Percentiles rank a stretch among this genome's conserved stretches.
Evolutionary conservation across 768 basidiomycete genomes (phyloP).

Genomic region (Tricholoma hemisulphureum): DNA sequence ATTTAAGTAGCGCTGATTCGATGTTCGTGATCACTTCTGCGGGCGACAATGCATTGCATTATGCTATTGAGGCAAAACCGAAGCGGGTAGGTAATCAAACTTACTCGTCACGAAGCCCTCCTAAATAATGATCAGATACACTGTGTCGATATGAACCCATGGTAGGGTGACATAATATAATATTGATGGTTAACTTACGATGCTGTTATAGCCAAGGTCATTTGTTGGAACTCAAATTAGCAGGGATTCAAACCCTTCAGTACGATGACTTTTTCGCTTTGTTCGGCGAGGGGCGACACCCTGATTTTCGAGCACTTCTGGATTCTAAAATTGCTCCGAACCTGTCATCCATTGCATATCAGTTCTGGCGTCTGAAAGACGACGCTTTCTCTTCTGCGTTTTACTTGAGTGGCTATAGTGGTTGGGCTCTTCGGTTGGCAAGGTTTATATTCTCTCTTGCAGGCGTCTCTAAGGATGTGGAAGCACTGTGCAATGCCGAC

Average conservation of each 20-base stretch:
- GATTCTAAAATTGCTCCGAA: constrained; percentile 61
- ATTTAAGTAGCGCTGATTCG: constrained; percentile 58
- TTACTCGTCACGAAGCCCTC: not conserved
- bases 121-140: constrained; percentile 44
- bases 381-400: constrained; percentile 53
- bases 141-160: constrained; percentile 74
- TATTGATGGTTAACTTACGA: not conserved
- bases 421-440: constrained; percentile 64
- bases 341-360: constrained; percentile 70
- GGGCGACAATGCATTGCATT: constrained; percentile 79
- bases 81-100: constrained; percentile 38
- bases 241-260: constrained; percentile 52
- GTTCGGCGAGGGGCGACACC: constrained; percentile 65
- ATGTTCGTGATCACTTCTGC: constrained; percentile 76
- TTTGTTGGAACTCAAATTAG: constrained; percentile 76
- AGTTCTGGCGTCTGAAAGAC: constrained; percentile 71
- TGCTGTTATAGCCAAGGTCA: constrained; percentile 58
- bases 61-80: constrained; percentile 64
- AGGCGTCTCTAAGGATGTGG: constrained; percentile 55
- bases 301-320: constrained; percentile 57
- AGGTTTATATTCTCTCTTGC: constrained; percentile 56
- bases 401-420: constrained; percentile 67
- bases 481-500: constrained; percentile 51
- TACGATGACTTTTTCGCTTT: constrained; percentile 64
- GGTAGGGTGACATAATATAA: constrained; percentile 26